Conservation (phyloP, 2,329 filamentous ascomycete genomes). For the Scleromitrula shiraiana region DNA sequence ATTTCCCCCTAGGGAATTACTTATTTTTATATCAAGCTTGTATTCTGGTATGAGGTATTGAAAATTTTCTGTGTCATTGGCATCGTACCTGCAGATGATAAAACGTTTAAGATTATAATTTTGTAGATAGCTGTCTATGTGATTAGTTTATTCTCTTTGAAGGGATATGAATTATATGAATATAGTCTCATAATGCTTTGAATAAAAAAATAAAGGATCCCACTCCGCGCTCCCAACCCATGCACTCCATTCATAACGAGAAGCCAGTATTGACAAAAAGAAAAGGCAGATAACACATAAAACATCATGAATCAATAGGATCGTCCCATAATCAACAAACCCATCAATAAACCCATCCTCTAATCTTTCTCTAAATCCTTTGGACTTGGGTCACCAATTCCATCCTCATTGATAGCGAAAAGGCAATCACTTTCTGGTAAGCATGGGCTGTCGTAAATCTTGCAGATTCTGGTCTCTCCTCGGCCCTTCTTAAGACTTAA, state of each 20-base stretch:
- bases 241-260: slow-evolving; percentile 15
- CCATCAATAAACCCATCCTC: not conserved
- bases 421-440: slow-evolving; percentile 92
- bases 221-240: slow-evolving; percentile 14
- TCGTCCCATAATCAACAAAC: too few relatives aligned
- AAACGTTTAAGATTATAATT: too few relatives aligned
- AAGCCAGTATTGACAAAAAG: not conserved
- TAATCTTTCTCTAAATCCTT: slow-evolving; percentile 87
- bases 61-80: too few relatives aligned
- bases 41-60: too few relatives aligned
- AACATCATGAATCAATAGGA: not conserved
- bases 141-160: not conserved
- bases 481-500: slow-evolving; percentile 93
- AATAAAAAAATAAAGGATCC: not conserved
- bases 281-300: not conserved
- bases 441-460: slow-evolving; percentile 98
- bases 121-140: not conserved
- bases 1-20: not conserved
- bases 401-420: slow-evolving; percentile 95
- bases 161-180: not conserved
- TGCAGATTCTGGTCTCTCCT: slow-evolving; percentile 92
- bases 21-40: not conserved
- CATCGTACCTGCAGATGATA: not conserved
- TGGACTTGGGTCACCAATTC: slow-evolving; percentile 89
- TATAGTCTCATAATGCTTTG: slow-evolving; percentile 1